Percentiles rank a stretch among this genome's conserved stretches.
Evolutionary conservation across 306 rosid species (phyloP).

Genomic region (Quercus wislizeni): DNA sequence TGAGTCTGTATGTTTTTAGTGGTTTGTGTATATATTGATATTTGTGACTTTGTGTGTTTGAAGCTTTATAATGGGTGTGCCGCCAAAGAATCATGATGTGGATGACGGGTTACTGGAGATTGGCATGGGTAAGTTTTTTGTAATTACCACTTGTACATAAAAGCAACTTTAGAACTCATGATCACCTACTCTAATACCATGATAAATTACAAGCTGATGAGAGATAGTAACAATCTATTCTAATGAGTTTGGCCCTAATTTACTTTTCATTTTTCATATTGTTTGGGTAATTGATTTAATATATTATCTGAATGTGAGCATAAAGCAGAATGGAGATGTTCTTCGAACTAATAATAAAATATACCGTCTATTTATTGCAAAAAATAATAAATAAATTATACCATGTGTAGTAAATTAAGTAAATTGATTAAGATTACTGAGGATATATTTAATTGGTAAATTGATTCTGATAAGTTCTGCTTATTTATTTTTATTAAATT

Average conservation of each 20-base stretch:
- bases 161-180: too few relatives aligned
- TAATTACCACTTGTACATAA: too few relatives aligned
- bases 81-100: constrained; percentile 43
- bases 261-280: constrained; percentile 10
- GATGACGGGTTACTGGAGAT: constrained; percentile 89
- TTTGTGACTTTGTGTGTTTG: not conserved
- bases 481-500: constrained; percentile 16
- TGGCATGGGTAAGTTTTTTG: constrained; percentile 76
- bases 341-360: not conserved
- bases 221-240: too few relatives aligned
- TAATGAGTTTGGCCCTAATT: constrained; percentile 5
- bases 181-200: too few relatives aligned
- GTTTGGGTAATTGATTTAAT: not conserved
- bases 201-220: too few relatives aligned
- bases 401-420: not conserved
- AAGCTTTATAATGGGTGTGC: constrained; percentile 66
- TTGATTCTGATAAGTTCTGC: constrained; percentile 8
- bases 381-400: too few relatives aligned
- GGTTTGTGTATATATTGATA: not conserved
- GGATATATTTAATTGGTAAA: constrained; percentile 5
- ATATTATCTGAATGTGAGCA: not conserved
- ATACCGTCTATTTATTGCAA: too few relatives aligned
- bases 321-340: not conserved
- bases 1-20: not conserved
- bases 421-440: not conserved